phyloP scores from a whole-genome alignment of 2,329 filamentous ascomycete genomes.

The Penicillium sumatraense region DNA sequence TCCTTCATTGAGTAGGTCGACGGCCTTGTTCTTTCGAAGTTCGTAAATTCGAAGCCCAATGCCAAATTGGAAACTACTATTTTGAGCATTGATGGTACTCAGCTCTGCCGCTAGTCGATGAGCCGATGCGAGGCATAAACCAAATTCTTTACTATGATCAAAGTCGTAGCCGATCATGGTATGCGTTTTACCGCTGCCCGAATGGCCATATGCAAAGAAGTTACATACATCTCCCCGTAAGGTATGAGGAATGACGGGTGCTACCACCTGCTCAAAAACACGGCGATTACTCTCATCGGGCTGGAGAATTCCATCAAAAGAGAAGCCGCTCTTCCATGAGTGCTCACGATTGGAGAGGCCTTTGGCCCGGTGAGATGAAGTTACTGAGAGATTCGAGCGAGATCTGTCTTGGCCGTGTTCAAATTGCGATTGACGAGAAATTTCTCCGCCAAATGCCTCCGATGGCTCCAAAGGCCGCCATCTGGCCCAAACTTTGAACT shows the following conservation, averaged over 20 bases:
- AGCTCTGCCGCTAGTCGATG: background rate
- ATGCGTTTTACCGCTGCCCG: constrained; percentile 49
- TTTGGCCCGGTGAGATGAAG: background rate
- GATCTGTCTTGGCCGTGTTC: background rate
- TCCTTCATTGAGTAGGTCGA: background rate
- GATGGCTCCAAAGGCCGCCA: constrained; percentile 4
- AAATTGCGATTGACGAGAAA: background rate
- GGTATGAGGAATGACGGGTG: constrained; percentile 32
- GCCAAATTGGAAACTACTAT: background rate
- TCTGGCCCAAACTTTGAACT: constrained; percentile 8
- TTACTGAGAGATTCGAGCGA: background rate
- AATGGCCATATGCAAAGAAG: constrained; percentile 52
- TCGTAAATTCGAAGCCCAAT: background rate
- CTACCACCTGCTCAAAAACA: constrained; percentile 38
- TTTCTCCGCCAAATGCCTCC: constrained; percentile 1
- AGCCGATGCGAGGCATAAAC: background rate
- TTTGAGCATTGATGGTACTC: background rate
- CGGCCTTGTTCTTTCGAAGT: background rate
- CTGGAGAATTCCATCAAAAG: constrained; percentile 30
- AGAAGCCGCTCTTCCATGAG: constrained; percentile 31
- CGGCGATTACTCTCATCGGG: constrained; percentile 26
- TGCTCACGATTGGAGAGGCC: background rate
- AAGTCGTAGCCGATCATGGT: constrained; percentile 51
- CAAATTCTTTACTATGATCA: constrained; percentile 25
- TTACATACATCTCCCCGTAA: constrained; percentile 44